Conservation (phyloP, 148 eudicot genomes). For the Vaccinium darrowii region DNA sequence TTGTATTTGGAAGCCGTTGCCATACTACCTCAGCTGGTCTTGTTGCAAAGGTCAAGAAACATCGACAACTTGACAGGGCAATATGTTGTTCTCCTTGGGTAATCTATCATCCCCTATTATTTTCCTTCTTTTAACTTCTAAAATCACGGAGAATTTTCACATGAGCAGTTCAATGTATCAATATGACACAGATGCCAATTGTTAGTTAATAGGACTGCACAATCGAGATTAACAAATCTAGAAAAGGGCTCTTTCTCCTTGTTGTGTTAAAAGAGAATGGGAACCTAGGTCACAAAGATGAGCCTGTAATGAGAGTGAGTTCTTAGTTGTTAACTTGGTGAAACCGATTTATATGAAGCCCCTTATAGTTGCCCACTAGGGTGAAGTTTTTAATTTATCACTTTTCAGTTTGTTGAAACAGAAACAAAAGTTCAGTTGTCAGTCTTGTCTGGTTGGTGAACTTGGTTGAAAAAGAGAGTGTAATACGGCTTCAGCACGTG, state of each 20-base stretch:
- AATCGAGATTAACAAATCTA: neutral
- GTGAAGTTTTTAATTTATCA: neutral
- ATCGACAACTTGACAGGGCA: conserved; percentile 92
- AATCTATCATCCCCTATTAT: conserved; percentile 19
- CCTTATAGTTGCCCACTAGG: neutral
- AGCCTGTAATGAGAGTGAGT: neutral
- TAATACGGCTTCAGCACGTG: neutral
- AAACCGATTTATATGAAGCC: neutral
- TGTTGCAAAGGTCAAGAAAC: conserved; percentile 96
- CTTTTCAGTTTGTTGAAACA: neutral
- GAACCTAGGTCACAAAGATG: neutral
- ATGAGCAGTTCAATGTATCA: neutral
- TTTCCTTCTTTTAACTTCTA: neutral
- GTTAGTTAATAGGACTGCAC: neutral
- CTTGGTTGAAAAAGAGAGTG: neutral
- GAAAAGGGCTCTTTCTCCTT: neutral
- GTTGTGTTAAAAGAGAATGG: neutral
- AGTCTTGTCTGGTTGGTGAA: neutral
- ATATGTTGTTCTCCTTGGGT: conserved; percentile 91
- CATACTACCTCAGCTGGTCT: conserved; percentile 90
- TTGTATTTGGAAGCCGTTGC: conserved; percentile 95
- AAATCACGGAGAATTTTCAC: neutral
- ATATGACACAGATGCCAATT: neutral
- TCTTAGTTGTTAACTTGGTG: neutral
- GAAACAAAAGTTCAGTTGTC: neutral